Base-by-base conservation (phyloP, 2,329 filamentous ascomycete species). In the Cladosporium sp. region DNA sequence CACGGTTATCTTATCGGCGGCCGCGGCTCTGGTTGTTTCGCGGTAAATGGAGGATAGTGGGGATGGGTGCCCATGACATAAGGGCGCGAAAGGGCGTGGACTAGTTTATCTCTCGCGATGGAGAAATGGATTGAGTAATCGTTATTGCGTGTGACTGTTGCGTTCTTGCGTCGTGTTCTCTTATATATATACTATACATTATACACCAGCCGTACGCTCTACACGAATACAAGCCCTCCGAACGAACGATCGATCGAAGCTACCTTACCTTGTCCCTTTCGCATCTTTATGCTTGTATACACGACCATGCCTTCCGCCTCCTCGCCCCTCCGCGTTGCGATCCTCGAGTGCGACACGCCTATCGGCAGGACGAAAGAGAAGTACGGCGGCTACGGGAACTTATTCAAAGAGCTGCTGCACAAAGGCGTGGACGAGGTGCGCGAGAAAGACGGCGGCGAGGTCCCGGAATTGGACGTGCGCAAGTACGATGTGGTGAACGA, bases 291-390 rank as follows among this genome's bases (percentile, higher is more conserved):
- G 41, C 41, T 47, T 12, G 3, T 21, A 21, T 47, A 47, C 41
- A 47, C 41, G 15, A 44, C 18, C n/a, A 47, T 47, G 41, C 7
- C 41, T 47, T 24, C 63, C 30, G 18, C 65, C 32, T 68, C 30
- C 34, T 62, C 68, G 5, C 68, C 69, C 49, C 80, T 94, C 71
- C 90, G 91, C 65, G 90, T 97, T 78, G 93, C 93, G 57, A 86
- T 98, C 72, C 88, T 98, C 71, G 92, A 97, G 83, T 90, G 91
- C 82, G 94, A 97, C 79, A 91, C 87, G 1, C 92, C 92, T 1
- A 83, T 90, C 59, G 85, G 87, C 1, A 79, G 85, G 52, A 86
- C 90, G 44, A 81, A 86, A 64, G 84, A 84, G 65, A 87, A 87
- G 73, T 93, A 90, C 78, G 86, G 87, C 61, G 84, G 84, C 67